A percentile compares a stretch with the other conserved stretches of the same genome.
Conservation (phyloP, 2,329 filamentous ascomycete species). For the Colletotrichum godetiae region DNA sequence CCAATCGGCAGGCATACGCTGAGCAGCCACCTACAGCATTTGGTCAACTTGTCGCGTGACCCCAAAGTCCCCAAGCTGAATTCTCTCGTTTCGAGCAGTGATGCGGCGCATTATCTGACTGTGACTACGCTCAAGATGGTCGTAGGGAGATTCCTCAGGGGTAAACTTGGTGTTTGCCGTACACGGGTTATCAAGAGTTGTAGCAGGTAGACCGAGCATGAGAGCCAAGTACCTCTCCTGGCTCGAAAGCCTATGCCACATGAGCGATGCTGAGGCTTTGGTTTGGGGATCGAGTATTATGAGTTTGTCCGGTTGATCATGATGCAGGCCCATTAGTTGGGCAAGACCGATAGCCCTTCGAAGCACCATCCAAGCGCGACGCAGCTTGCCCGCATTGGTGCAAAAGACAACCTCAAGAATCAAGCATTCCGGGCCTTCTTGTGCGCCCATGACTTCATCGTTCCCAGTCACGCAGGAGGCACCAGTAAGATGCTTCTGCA, state of each 20-base stretch:
- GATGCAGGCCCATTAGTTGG: slow-evolving; percentile 55
- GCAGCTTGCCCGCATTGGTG: slow-evolving; percentile 51
- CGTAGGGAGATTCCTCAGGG: too few species aligned
- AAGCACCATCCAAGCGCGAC: slow-evolving; percentile 49
- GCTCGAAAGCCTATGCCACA: slow-evolving; percentile 52
- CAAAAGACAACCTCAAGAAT: slow-evolving; percentile 52
- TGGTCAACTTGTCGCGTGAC: slow-evolving; percentile 42
- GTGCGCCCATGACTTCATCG: slow-evolving; percentile 44
- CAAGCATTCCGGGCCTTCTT: slow-evolving; percentile 56
- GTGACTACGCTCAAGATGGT: not conserved
- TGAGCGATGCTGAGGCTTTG: slow-evolving; percentile 24
- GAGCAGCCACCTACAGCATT: slow-evolving; percentile 40
- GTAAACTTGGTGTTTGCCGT: slow-evolving; percentile 22
- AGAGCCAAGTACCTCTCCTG: slow-evolving; percentile 51
- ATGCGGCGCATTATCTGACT: slow-evolving; percentile 38
- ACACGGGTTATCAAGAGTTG: slow-evolving; percentile 34
- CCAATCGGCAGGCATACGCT: slow-evolving; percentile 41
- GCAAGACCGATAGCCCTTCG: slow-evolving; percentile 52
- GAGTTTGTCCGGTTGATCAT: not conserved
- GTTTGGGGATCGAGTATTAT: not conserved
- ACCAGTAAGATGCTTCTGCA: slow-evolving; percentile 45
- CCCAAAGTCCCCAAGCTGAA: slow-evolving; percentile 34
- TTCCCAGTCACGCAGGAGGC: slow-evolving; percentile 43
- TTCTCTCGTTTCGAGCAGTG: slow-evolving; percentile 44
- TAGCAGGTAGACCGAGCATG: slow-evolving; percentile 51